These are phyloP conservation scores for Fomitopsis pulvina DNA, from an alignment of 768 basidiomycete species.

Conservation along the genomic window DNA sequence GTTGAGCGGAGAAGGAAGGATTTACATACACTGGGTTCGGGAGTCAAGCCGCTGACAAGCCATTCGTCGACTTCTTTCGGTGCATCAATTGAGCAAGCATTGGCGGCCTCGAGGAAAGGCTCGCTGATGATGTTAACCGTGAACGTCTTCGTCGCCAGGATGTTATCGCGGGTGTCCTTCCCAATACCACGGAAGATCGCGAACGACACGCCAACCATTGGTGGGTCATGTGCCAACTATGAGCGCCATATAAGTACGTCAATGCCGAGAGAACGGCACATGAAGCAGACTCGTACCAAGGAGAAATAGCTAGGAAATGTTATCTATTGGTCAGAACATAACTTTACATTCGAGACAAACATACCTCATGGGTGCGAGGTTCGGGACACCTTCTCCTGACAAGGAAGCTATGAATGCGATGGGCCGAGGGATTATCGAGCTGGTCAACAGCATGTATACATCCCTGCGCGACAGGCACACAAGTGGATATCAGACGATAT, in stretches of 20 bases:
- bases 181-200: constrained; percentile 15
- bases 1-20: not conserved
- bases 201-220: constrained; percentile 39
- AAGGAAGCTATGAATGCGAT: constrained; percentile 37
- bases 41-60: constrained; percentile 36
- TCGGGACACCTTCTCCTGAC: constrained; percentile 24
- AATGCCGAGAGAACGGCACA: not conserved
- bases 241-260: not conserved
- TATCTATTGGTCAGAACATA: constrained; percentile 1
- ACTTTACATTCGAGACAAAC: constrained; percentile 23
- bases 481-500: not conserved
- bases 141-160: constrained; percentile 41
- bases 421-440: constrained; percentile 35
- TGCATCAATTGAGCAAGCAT: constrained; percentile 31
- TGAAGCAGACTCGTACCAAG: constrained; percentile 32
- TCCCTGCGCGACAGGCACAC: constrained; percentile 12
- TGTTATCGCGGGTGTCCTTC: constrained; percentile 42
- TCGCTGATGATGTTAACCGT: constrained; percentile 55
- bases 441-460: constrained; percentile 37
- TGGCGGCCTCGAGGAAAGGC: constrained; percentile 35
- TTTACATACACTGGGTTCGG: constrained; percentile 29
- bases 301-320: constrained; percentile 51
- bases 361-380: constrained; percentile 53
- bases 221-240: constrained; percentile 35
- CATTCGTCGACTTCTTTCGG: constrained; percentile 34